Evolutionary conservation across 2,329 filamentous ascomycete genomes (phyloP).

Genomic region (Neofusicoccum parvum): DNA sequence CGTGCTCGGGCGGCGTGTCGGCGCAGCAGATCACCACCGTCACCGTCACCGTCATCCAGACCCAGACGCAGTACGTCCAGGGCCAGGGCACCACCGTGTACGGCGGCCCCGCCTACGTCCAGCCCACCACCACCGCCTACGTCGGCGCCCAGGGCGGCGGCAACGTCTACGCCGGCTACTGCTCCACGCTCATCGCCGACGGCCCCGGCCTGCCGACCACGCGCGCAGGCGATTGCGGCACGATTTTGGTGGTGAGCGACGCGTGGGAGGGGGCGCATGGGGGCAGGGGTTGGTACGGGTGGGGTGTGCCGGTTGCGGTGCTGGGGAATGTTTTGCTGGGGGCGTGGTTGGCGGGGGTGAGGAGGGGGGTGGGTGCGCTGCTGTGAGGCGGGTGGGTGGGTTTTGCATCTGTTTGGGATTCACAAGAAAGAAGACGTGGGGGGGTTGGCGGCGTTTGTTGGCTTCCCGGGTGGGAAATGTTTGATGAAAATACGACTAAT

Average conservation of each 20-base stretch:
- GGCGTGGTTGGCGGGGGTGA: conserved; percentile 26
- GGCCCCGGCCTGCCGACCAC: conserved; percentile 38
- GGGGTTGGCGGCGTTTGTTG: neutral
- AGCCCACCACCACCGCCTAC: conserved; percentile 29
- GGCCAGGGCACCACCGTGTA: conserved; percentile 29
- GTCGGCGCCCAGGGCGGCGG: conserved; percentile 26
- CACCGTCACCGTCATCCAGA: conserved; percentile 32
- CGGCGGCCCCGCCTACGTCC: conserved; percentile 25
- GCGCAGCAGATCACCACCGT: conserved; percentile 38
- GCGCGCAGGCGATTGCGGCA: conserved; percentile 38
- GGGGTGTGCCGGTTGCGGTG: neutral
- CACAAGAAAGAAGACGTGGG: neutral
- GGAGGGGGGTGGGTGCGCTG: conserved; percentile 21
- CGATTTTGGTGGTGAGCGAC: conserved; percentile 38
- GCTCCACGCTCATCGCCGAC: conserved; percentile 39
- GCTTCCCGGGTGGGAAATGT: neutral
- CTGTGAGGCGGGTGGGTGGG: conserved; percentile 23
- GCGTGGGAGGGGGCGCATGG: conserved; percentile 4
- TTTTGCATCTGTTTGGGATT: neutral
- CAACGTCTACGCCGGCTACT: conserved; percentile 33
- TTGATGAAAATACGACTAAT: conserved; percentile 24
- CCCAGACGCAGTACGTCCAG: conserved; percentile 16
- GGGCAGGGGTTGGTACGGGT: conserved; percentile 2
- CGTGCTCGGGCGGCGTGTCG: conserved; percentile 36
- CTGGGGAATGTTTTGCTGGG: conserved; percentile 25